Evolutionary conservation across 1,139 yeast genomes (phyloP), one percentile per base, ranked within the genome.

Genomic region (Diutina pseudorugosa): DNA sequence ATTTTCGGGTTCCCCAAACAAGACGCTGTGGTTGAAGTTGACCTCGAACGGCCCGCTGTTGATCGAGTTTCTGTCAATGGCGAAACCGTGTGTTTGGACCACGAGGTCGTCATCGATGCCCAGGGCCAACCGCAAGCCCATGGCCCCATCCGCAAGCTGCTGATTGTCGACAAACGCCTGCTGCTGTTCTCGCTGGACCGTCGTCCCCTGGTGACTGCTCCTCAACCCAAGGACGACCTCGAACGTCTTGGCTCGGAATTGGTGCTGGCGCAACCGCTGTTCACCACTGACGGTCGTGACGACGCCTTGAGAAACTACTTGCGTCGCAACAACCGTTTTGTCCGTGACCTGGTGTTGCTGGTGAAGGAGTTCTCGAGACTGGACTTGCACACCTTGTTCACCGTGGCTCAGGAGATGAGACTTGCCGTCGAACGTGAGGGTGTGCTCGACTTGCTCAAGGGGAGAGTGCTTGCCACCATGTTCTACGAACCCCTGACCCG

Each of bases 401-500:
- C 96, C 36, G 93, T 93, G 62, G 98, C 98, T 42, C 97, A 93
- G 74, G 98, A 94, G 72, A 85, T 94, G 91, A 82, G 98, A 70
- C 79, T 93, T 59, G 95, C 95, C 50, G 98, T 93, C 57, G 98
- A 93, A 73, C 86, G 98, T 72, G 87, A 85, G 64, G 98, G 98
- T 62, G 95, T 89, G 53, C 75, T 94, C 67, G 96, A 93, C 68
- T 70, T 94, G 57, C 80, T 93, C 71, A 80, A 83, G 70, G 96
- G 98, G 57, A 83, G 96, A 65, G 83, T 94, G 53, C 76, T 94
- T 65, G 89, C 97, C 52, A 93, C 98, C 23, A 84, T 94, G 77
- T 94, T 94, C 75, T 94, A 90, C 69, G 99, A 94, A 74, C 98
- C 99, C 61, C 89, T 97, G 11, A 94, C 99, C 50, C 82, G 99